Evolutionary conservation across 371 early-diverging fungal genomes (phyloP), one percentile per base, ranked within the genome.

Genomic region (Mucor irregularis): DNA sequence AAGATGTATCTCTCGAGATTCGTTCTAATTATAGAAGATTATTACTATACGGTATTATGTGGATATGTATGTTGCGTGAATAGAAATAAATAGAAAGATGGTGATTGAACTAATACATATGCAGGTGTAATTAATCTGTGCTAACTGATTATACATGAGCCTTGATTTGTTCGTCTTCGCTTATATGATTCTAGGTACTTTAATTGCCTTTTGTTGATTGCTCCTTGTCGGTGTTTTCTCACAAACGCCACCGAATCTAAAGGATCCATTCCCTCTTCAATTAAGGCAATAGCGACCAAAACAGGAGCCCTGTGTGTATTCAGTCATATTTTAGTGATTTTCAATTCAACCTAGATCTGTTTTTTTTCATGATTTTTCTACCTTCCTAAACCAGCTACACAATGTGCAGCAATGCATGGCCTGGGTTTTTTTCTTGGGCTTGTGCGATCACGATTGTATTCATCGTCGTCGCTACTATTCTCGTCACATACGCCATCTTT

Each of bases 351-450:
- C n/a, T n/a, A n/a, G n/a, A n/a, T n/a, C n/a, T n/a, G n/a, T n/a
- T n/a, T n/a, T n/a, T n/a, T n/a, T n/a, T n/a, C n/a, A n/a, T n/a
- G n/a, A n/a, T 5, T 49, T 17, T 21, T 21, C 19, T 56, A 62
- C 85, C 85, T 62, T 26, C 91, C 91, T 25, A 91, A 71, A 14
- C 92, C 92, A 8, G 92, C 90, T 10, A 91, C 91, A 55, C 92
- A 91, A 66, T 91, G 92, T 14, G 89, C 82, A 7, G 89, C 92
- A 42, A 91, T 86, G 14, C 90, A 85, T 13, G 82, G 83, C 4
- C 58, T 65, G n/a, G n/a, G n/a, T 5, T 69, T 44, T 37, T 40
- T 30, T 43, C 19, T 55, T 43, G 19, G 9, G 37, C 22, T 25
- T 37, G n/a, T 13, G 22, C 35, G 10, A 17, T 17, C 19, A n/a